Conservation (phyloP, 805 yeast species). For the Candida xiaguanensis region DNA sequence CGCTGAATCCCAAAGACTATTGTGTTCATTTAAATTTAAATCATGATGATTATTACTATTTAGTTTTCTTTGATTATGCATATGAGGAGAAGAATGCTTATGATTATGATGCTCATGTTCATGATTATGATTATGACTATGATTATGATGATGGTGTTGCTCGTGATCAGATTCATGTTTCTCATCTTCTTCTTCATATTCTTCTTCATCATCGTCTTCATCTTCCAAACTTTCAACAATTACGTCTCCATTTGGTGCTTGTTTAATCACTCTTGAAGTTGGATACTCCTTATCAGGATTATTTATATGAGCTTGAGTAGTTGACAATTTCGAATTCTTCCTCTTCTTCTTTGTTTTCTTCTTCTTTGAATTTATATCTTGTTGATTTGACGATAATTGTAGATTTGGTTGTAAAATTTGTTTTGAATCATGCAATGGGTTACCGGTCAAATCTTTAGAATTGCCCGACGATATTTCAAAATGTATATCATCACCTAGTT, state of each 20-base stretch:
- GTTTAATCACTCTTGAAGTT: conserved; percentile 63
- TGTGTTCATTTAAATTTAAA: neutral
- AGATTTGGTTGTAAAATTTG: conserved; percentile 7
- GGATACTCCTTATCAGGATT: conserved; percentile 66
- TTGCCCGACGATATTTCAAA: conserved; percentile 16
- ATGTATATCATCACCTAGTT: conserved; percentile 33
- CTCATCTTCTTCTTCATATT: conserved; percentile 1
- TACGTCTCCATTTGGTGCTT: conserved; percentile 73
- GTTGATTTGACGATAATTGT: conserved; percentile 3
- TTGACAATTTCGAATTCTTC: conserved; percentile 16
- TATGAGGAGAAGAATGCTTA: neutral
- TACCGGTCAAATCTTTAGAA: neutral
- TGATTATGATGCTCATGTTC: conserved; percentile 8
- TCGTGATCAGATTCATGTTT: conserved; percentile 11
- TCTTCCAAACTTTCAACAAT: conserved; percentile 58
- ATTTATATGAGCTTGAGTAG: conserved; percentile 44
- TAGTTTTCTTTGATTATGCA: conserved; percentile 8
- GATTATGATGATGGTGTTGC: conserved; percentile 10
- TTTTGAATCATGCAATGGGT: conserved; percentile 1
- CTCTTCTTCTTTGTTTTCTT: conserved; percentile 34
- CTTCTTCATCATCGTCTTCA: conserved; percentile 21
- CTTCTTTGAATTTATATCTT: conserved; percentile 8
- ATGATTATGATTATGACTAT: neutral
- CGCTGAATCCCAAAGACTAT: conserved; percentile 44
- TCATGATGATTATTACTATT: conserved; percentile 10